A percentile compares a stretch with the other conserved stretches of the same genome.
phyloP scores from a whole-genome alignment of 2,329 filamentous ascomycete species.

The Pseudocercospora vitis region DNA sequence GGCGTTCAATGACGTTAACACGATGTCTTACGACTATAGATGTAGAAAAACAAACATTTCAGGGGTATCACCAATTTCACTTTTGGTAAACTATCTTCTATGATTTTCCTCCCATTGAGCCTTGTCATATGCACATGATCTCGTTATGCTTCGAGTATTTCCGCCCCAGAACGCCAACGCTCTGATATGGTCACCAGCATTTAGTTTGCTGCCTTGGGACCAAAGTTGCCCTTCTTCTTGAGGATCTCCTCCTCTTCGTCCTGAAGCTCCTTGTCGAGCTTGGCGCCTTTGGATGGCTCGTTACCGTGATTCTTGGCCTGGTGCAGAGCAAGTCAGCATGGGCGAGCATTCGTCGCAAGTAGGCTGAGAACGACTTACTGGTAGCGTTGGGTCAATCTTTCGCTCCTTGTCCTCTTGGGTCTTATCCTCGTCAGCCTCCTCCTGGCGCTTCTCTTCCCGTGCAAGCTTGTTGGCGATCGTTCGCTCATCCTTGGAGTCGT shows the following conservation, averaged over 20 bases:
- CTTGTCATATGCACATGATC: background rate
- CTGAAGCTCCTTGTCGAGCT: slow-evolving; percentile 68
- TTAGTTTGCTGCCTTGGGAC: slow-evolving; percentile 31
- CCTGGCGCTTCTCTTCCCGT: slow-evolving; percentile 58
- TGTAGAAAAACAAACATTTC: background rate
- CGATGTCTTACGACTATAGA: too few species aligned
- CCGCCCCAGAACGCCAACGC: slow-evolving; percentile 1
- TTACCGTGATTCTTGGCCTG: slow-evolving; percentile 68
- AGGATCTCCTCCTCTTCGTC: slow-evolving; percentile 67
- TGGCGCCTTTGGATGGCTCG: slow-evolving; percentile 69
- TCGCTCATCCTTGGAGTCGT: slow-evolving; percentile 73
- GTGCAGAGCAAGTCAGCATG: background rate
- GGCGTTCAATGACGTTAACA: too few species aligned
- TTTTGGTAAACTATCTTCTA: background rate
- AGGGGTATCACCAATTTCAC: background rate
- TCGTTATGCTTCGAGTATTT: background rate
- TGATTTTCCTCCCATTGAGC: background rate
- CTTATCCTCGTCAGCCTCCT: slow-evolving; percentile 44
- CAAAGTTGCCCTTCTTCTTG: slow-evolving; percentile 58
- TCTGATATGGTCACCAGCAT: background rate
- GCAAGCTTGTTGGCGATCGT: slow-evolving; percentile 70
- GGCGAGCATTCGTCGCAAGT: background rate
- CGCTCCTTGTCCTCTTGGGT: slow-evolving; percentile 39
- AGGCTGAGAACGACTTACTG: slow-evolving; percentile 32
- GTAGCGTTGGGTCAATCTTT: slow-evolving; percentile 61